These are phyloP conservation scores for Lablab purpureus DNA, from an alignment of 306 rosid species.

Conservation along the genomic window DNA sequence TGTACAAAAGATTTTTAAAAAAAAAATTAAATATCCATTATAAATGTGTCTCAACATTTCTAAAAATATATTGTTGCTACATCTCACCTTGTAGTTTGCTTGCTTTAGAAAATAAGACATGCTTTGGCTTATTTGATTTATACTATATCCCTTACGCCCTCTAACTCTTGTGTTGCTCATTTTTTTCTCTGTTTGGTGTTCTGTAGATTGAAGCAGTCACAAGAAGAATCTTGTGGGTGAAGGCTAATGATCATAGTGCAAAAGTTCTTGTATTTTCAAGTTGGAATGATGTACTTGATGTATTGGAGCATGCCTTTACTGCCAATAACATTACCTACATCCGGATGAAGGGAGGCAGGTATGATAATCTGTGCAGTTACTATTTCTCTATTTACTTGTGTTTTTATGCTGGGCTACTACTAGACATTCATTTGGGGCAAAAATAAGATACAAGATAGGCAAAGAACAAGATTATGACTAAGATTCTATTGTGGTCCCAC, in stretches of 20 bases:
- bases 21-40: constrained; percentile 6
- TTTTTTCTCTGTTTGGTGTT: constrained; percentile 40
- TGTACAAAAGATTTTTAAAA: neutral
- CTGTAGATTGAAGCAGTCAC: constrained; percentile 91
- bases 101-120: constrained; percentile 27
- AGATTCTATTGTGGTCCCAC: constrained; percentile 21
- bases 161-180: constrained; percentile 28
- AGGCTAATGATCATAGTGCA: constrained; percentile 72
- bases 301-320: constrained; percentile 85
- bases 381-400: constrained; percentile 17
- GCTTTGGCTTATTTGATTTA: constrained; percentile 9
- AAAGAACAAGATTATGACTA: constrained; percentile 7
- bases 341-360: constrained; percentile 99
- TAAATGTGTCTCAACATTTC: constrained; percentile 5
- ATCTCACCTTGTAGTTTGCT: neutral
- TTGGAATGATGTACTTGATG: constrained; percentile 98
- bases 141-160: neutral
- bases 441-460: constrained; percentile 13
- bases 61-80: constrained; percentile 33
- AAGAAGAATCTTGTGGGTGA: constrained; percentile 87
- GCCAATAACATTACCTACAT: constrained; percentile 68
- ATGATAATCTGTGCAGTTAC: constrained; percentile 37
- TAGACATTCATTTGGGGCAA: constrained; percentile 25
- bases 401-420: constrained; percentile 27
- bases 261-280: constrained; percentile 94